These are phyloP conservation scores for Ophiostoma sp. DNA, from an alignment of 2,329 filamentous ascomycete genomes.

Conservation along the genomic window DNA sequence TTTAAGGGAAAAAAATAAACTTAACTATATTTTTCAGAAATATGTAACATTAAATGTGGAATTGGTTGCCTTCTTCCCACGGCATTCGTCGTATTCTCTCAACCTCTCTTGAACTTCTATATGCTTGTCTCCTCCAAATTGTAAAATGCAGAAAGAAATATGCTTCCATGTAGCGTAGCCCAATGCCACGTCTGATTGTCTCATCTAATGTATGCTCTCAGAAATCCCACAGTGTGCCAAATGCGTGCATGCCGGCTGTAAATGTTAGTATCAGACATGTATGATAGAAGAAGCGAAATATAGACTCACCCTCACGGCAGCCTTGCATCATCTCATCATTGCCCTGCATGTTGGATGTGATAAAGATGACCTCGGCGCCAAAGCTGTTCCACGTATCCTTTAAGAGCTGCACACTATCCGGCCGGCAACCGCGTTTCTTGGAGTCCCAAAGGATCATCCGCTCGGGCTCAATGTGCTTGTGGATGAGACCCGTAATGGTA, in stretches of 20 bases:
- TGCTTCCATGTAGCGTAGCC: not conserved
- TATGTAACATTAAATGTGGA: constrained; percentile 3
- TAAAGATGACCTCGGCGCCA: constrained; percentile 46
- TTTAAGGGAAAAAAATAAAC: not conserved
- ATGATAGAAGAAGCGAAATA: too few relatives aligned
- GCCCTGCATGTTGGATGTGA: constrained; percentile 44
- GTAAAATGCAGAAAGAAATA: not conserved
- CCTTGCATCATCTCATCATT: constrained; percentile 48
- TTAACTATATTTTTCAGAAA: not conserved
- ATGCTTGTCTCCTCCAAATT: not conserved
- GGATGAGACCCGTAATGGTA: constrained; percentile 42
- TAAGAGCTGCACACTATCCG: constrained; percentile 42
- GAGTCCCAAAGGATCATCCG: constrained; percentile 47
- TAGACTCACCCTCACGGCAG: constrained; percentile 41
- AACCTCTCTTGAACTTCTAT: not conserved
- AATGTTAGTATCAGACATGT: constrained; percentile 23
- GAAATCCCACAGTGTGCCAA: constrained; percentile 45
- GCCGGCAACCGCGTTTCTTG: constrained; percentile 44
- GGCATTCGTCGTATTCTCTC: not conserved
- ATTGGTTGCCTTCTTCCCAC: constrained; percentile 16
- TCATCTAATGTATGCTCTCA: constrained; percentile 29
- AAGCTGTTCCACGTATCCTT: constrained; percentile 43
- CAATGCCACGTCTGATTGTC: not conserved
- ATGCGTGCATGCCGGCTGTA: constrained; percentile 41
- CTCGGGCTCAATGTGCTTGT: constrained; percentile 43